Evolutionary conservation across 352 stramenopile species (phyloP).

Genomic region (Globisporangium barbulae): DNA sequence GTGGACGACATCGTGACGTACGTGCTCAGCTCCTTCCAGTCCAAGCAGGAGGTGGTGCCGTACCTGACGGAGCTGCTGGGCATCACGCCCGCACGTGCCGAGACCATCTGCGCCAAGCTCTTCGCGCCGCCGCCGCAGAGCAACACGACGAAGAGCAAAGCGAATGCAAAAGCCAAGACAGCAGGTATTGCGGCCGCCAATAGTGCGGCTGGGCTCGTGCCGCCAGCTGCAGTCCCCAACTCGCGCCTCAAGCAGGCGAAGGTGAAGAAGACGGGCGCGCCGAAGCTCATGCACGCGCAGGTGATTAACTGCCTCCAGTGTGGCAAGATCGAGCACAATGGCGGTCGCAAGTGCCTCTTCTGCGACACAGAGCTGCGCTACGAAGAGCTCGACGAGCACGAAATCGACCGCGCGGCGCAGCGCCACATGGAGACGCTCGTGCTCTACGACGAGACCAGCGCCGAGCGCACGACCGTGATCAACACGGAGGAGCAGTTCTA

Average conservation of each 20-base stretch:
- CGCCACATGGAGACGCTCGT: constrained; percentile 60
- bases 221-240: constrained; percentile 33
- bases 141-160: constrained; percentile 1
- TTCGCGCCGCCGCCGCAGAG: constrained; percentile 23
- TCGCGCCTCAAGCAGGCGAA: constrained; percentile 49
- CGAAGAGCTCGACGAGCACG: constrained; percentile 34
- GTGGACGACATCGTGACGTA: constrained; percentile 70
- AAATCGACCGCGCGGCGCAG: constrained; percentile 32
- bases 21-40: constrained; percentile 41
- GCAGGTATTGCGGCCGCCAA: background rate
- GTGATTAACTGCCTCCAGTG: constrained; percentile 76
- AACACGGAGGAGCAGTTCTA: constrained; percentile 46
- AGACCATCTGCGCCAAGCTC: constrained; percentile 45
- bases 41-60: constrained; percentile 38
- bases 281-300: constrained; percentile 45
- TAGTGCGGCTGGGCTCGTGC: constrained; percentile 25
- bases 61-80: constrained; percentile 73
- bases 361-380: constrained; percentile 60
- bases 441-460: constrained; percentile 39
- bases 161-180: constrained; percentile 2
- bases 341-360: constrained; percentile 44
- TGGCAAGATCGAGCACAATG: constrained; percentile 65
- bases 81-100: constrained; percentile 38
- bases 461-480: constrained; percentile 39
- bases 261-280: constrained; percentile 32